A percentile compares a stretch with the other conserved stretches of the same genome.
These are phyloP conservation scores for Elaeagnus macrophylla DNA, from an alignment of 306 rosid species.

Conservation along the genomic window DNA sequence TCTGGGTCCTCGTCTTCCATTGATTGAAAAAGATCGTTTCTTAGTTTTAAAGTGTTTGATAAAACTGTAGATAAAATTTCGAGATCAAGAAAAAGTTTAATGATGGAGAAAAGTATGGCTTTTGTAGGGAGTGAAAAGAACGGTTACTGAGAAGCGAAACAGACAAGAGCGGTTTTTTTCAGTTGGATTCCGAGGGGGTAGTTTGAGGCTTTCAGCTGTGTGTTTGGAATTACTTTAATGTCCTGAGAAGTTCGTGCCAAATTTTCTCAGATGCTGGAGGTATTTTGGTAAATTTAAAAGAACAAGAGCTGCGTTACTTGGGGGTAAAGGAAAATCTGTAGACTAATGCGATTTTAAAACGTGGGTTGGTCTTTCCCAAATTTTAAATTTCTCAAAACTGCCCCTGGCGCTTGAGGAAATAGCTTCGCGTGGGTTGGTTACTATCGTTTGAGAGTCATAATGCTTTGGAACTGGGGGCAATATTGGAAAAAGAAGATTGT, in stretches of 20 bases:
- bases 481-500: too few species aligned
- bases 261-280: too few species aligned
- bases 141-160: slow-evolving; percentile 14
- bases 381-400: too few species aligned
- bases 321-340: too few species aligned
- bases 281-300: too few species aligned
- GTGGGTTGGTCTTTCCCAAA: too few species aligned
- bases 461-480: too few species aligned
- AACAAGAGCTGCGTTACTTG: too few species aligned
- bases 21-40: neutral
- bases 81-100: neutral
- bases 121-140: slow-evolving; percentile 5
- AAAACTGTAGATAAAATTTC: neutral
- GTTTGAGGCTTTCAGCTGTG: neutral
- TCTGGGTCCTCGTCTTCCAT: slow-evolving; percentile 10
- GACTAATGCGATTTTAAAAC: too few species aligned
- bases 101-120: neutral
- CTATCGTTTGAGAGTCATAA: too few species aligned
- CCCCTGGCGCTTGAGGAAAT: too few species aligned
- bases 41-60: neutral
- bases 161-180: slow-evolving; percentile 19
- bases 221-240: neutral
- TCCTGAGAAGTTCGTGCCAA: neutral
- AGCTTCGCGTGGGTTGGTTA: too few species aligned
- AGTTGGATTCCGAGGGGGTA: neutral